These are phyloP conservation scores for Tolypocladium capitatum DNA, from an alignment of 2,329 filamentous ascomycete genomes.

Conservation along the genomic window DNA sequence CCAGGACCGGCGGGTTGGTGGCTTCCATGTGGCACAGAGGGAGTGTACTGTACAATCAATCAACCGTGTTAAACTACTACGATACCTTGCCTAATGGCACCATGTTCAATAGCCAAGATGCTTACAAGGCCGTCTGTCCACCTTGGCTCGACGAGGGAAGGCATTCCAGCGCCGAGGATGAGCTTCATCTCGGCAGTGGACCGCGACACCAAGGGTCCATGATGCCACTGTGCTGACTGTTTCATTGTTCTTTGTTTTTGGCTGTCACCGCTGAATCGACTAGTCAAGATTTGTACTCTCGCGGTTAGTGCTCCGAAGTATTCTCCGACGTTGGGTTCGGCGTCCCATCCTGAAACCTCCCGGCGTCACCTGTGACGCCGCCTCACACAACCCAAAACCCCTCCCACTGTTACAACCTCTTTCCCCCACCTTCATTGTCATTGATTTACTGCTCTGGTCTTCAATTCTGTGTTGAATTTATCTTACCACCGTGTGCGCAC, in stretches of 20 bases:
- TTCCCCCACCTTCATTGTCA: neutral
- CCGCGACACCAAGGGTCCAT: neutral
- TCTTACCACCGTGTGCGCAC: neutral
- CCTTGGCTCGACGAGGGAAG: neutral
- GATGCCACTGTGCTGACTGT: too few relatives aligned
- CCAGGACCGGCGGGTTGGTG: neutral
- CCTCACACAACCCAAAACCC: neutral
- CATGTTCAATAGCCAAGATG: neutral
- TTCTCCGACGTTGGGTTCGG: neutral
- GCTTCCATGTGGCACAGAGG: neutral
- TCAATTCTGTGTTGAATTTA: neutral
- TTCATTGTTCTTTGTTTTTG: neutral
- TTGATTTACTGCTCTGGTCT: neutral
- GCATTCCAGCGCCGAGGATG: neutral
- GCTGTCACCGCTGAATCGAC: neutral
- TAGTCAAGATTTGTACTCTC: neutral
- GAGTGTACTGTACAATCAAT: neutral
- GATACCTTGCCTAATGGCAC: neutral
- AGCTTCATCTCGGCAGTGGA: neutral
- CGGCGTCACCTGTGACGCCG: constrained; percentile 6
- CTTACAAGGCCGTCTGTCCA: neutral
- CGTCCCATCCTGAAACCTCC: constrained; percentile 13
- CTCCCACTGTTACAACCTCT: neutral
- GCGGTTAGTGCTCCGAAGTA: neutral
- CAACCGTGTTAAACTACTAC: neutral